These are phyloP conservation scores for Protomyces gravidus DNA, from an alignment of 1,139 yeast species.

Conservation along the genomic window DNA sequence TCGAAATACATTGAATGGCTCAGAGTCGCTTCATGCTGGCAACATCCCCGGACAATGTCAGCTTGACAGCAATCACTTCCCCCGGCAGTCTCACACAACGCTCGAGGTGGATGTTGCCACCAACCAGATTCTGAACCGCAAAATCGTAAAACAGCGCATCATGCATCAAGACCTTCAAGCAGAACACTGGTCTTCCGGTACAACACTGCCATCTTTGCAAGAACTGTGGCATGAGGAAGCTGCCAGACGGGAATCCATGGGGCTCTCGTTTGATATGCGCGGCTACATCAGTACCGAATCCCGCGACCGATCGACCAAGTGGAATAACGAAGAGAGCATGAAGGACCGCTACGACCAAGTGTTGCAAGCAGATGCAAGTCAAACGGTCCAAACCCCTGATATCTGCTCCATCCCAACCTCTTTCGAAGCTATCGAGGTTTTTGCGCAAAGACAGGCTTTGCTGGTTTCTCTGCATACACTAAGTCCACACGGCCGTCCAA, in stretches of 20 bases:
- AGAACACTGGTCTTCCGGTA: conserved; percentile 39
- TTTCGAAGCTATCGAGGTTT: conserved; percentile 12
- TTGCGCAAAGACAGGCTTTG: conserved; percentile 2
- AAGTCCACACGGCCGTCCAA: neutral
- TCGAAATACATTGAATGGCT: conserved; percentile 18
- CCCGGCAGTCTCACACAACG: conserved; percentile 57
- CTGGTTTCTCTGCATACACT: neutral
- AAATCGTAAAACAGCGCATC: conserved; percentile 46
- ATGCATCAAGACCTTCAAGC: conserved; percentile 50
- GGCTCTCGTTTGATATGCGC: conserved; percentile 3
- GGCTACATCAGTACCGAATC: neutral
- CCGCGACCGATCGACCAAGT: conserved; percentile 8
- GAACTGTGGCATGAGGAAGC: conserved; percentile 60
- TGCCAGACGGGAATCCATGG: conserved; percentile 48
- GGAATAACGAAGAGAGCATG: conserved; percentile 27
- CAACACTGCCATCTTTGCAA: conserved; percentile 49
- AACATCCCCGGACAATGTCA: conserved; percentile 28
- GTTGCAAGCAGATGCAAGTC: neutral
- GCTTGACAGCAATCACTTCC: conserved; percentile 37
- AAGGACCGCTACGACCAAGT: conserved; percentile 4
- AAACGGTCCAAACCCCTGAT: neutral
- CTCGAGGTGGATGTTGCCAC: conserved; percentile 69
- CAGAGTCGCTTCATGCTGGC: conserved; percentile 6
- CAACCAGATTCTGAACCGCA: conserved; percentile 55
- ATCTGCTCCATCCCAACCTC: neutral